A percentile compares a stretch with the other conserved stretches of the same genome.
Evolutionary conservation across 495 filamentous ascomycete genomes (phyloP).

Genomic region (Parachaetomium inaequale): DNA sequence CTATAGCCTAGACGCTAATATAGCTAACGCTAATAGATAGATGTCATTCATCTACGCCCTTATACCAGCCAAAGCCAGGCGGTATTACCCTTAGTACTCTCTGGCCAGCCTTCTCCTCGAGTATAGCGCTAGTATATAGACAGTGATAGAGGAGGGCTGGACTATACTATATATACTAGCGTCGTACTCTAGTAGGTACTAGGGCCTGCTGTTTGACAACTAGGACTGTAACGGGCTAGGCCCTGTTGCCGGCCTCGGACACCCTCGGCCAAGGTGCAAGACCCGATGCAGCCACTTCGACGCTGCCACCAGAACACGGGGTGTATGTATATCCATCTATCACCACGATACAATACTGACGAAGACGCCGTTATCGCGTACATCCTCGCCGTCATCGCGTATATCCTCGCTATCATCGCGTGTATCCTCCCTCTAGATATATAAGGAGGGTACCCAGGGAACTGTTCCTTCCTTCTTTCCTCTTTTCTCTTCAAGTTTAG

Average conservation of each 20-base stretch:
- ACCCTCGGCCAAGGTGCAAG: too few relatives aligned
- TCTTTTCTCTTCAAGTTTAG: too few relatives aligned
- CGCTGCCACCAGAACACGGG: conserved; percentile 10
- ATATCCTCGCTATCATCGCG: too few relatives aligned
- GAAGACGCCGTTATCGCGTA: too few relatives aligned
- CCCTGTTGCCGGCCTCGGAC: too few relatives aligned
- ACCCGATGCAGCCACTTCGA: not conserved
- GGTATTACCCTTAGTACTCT: not conserved
- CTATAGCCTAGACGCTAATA: conserved; percentile 22
- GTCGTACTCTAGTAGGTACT: not conserved
- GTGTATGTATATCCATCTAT: too few relatives aligned
- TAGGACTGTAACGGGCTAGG: too few relatives aligned
- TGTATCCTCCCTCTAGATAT: too few relatives aligned
- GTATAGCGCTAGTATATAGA: conserved; percentile 15
- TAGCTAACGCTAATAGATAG: conserved; percentile 22
- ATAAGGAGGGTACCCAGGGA: too few relatives aligned
- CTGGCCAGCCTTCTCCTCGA: conserved; percentile 15
- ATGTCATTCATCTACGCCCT: conserved; percentile 28
- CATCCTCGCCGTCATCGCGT: too few relatives aligned
- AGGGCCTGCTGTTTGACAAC: not conserved
- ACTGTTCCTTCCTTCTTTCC: too few relatives aligned
- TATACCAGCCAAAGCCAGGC: not conserved
- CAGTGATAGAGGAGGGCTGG: conserved; percentile 24
- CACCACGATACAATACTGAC: not conserved
- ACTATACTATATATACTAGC: conserved; percentile 22